Evolutionary conservation across 257 asterid species (phyloP).

Genomic region (Coffea canephora): DNA sequence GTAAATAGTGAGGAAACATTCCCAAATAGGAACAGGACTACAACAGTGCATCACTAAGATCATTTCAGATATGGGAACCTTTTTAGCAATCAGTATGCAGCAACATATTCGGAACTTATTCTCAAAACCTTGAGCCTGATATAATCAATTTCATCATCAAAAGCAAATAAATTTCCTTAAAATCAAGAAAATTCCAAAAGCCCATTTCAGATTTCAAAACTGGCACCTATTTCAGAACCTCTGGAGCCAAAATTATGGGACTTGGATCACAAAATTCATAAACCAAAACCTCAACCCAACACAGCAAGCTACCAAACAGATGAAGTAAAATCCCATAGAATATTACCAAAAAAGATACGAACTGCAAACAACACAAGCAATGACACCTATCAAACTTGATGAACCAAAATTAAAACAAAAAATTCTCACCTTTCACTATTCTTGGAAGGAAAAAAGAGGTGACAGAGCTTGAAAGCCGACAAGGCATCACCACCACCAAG

Average conservation of each 20-base stretch:
- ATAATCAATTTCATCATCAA: background rate
- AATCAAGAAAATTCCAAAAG: background rate
- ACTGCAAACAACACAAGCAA: background rate
- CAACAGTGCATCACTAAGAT: too few species aligned
- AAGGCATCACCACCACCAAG: conserved; percentile 36
- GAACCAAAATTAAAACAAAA: background rate
- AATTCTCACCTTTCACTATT: conserved; percentile 44
- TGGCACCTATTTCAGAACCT: background rate
- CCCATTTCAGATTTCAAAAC: background rate
- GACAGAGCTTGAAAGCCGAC: conserved; percentile 33
- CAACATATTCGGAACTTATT: background rate
- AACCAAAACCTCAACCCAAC: background rate
- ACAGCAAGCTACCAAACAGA: background rate
- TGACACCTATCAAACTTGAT: background rate
- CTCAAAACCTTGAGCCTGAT: background rate
- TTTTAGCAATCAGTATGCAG: background rate
- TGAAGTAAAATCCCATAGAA: background rate
- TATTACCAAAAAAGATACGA: background rate
- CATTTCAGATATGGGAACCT: background rate
- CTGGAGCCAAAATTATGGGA: background rate
- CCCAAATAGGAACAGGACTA: background rate
- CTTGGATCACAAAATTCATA: conserved; percentile 4
- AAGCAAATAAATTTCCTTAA: background rate
- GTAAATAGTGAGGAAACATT: background rate
- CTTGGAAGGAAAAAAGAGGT: conserved; percentile 27